Conservation (phyloP, 331 rosid genomes). For the Cydonia oblonga region DNA sequence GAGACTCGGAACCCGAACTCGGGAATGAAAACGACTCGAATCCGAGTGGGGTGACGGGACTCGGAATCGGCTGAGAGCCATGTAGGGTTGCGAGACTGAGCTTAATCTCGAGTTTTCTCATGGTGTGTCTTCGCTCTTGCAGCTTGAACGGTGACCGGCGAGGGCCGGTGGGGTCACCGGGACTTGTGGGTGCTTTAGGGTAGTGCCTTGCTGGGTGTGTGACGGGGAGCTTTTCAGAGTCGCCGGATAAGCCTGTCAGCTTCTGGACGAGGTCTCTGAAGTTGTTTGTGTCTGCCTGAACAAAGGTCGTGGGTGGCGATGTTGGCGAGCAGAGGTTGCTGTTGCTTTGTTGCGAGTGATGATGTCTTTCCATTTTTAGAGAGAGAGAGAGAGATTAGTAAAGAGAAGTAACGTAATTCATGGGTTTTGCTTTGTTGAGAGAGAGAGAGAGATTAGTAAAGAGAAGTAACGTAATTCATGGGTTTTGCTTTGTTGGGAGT, state of each 20-base stretch:
- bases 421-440: not conserved
- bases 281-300: constrained; percentile 35
- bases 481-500: not conserved
- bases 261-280: constrained; percentile 40
- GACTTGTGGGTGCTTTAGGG: not conserved
- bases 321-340: constrained; percentile 15
- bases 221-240: constrained; percentile 25
- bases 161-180: constrained; percentile 17
- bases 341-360: not conserved
- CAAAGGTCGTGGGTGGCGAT: constrained; percentile 36
- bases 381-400: not conserved
- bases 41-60: constrained; percentile 26
- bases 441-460: not conserved
- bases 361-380: constrained; percentile 12
- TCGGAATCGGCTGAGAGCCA: constrained; percentile 16
- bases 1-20: constrained; percentile 22
- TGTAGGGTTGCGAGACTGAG: constrained; percentile 23
- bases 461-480: not conserved
- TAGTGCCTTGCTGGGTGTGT: constrained; percentile 19
- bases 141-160: constrained; percentile 43
- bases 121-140: constrained; percentile 33
- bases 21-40: constrained; percentile 17
- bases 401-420: not conserved
- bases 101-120: constrained; percentile 36
- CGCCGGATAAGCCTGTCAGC: constrained; percentile 37